Evolutionary conservation across 768 basidiomycete genomes (phyloP).

Genomic region (Mycena filopes): DNA sequence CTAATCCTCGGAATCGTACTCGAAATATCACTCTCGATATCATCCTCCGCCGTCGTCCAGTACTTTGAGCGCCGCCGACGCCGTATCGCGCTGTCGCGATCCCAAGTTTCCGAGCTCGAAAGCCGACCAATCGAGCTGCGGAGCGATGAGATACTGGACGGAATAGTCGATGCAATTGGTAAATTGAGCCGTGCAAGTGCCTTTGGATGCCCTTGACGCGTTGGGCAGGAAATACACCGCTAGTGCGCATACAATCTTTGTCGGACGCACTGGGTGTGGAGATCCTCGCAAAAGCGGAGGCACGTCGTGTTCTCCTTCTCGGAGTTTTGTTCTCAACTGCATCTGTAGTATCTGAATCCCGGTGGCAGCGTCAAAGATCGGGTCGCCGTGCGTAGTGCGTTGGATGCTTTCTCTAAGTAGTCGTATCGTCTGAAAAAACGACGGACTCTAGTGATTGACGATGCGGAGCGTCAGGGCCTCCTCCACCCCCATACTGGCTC

Average conservation of each 20-base stretch:
- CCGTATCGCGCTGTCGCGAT: slow-evolving; percentile 46
- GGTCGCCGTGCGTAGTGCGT: slow-evolving; percentile 89
- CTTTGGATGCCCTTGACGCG: background rate
- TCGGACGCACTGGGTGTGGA: slow-evolving; percentile 93
- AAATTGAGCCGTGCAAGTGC: background rate
- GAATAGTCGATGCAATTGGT: slow-evolving; percentile 91
- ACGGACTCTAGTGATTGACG: slow-evolving; percentile 80
- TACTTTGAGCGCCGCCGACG: slow-evolving; percentile 64
- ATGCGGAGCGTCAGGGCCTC: slow-evolving; percentile 87
- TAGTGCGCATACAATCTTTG: slow-evolving; percentile 90
- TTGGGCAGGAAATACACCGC: slow-evolving; percentile 87
- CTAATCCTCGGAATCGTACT: slow-evolving; percentile 63
- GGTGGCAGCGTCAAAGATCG: slow-evolving; percentile 98
- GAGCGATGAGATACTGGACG: slow-evolving; percentile 81
- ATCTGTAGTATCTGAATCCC: slow-evolving; percentile 88
- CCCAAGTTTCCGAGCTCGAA: slow-evolving; percentile 36
- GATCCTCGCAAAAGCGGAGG: slow-evolving; percentile 96
- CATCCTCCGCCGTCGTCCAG: slow-evolving; percentile 70
- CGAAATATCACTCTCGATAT: slow-evolving; percentile 81
- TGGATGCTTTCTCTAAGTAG: background rate
- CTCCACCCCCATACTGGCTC: slow-evolving; percentile 89
- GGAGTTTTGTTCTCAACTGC: background rate
- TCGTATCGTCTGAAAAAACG: background rate
- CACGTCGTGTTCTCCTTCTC: slow-evolving; percentile 41
- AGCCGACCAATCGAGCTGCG: slow-evolving; percentile 75